Base-by-base conservation (phyloP, 2,329 filamentous ascomycete genomes). In the Chlorencoelia australis region DNA sequence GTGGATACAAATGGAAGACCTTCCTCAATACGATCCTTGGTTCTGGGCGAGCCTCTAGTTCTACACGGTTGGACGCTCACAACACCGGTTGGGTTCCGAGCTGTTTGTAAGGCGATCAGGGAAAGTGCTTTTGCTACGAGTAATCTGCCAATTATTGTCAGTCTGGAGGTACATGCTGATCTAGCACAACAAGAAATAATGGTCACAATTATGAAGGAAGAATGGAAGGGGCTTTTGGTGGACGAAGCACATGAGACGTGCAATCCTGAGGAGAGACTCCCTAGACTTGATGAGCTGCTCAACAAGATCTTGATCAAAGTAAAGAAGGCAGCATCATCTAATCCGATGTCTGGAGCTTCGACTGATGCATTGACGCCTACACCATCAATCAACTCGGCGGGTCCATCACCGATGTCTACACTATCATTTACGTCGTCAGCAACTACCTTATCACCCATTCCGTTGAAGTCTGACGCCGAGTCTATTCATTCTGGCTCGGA, bases 121-220 rank as follows among this genome's bases (percentile, higher is more conserved):
- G 76, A 93, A 39, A 75, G 77, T 41, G 88, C 86, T 0, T 96
- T 96, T 51, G 65, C 74, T 18, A 71, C 66, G 5, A 88, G 75
- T 41, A 73, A 82, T 35, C 66, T 94, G 14, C 91, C 91, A 1
- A 66, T 98, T 25, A 93, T 96, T 40, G 75, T 96, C 46, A 94
- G 87, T 56, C 69, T 96, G 5, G 91, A 98, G 59, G 84, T 96
- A 0, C 89, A 96, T 58, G 81, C 86, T 10, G 75, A 80, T 42
- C 64, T 71, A 2, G 75, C 83, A 35, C 89, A 96, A 59, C 91
- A 98, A 59, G 77, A 86, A 45, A 71, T 82, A 33, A 95, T 96
- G 84, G 88, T 94, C 8, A 73, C 83, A 38, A 94, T 96, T 45
- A 95, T 98, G 82, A 78, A 78, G 46, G 77, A 94, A 48, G 81